Evolutionary conservation across 75 land plant species (phyloP).

Genomic region (Pseudotsuga menziesii): DNA sequence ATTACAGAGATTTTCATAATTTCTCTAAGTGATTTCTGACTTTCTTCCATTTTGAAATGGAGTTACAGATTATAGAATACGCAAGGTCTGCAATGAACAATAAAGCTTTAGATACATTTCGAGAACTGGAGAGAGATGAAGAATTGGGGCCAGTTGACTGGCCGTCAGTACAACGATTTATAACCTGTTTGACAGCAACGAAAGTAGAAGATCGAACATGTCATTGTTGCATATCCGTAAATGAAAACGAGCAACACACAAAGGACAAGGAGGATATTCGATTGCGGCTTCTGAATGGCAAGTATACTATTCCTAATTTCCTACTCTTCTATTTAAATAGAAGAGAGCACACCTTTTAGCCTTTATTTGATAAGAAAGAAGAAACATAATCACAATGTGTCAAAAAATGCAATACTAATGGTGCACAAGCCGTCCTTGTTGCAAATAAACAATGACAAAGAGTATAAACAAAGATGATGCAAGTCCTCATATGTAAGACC

Average conservation of each 20-base stretch:
- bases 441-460: background rate
- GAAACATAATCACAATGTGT: background rate
- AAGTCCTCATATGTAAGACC: no score
- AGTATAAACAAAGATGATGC: background rate
- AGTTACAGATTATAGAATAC: slow-evolving; percentile 72
- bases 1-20: background rate
- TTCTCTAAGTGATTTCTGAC: background rate
- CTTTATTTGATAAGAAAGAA: background rate
- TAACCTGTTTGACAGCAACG: slow-evolving; percentile 56
- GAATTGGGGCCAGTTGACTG: slow-evolving; percentile 96
- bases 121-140: slow-evolving; percentile 72
- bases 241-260: slow-evolving; percentile 23
- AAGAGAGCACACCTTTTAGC: background rate
- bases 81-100: slow-evolving; percentile 77
- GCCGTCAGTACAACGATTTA: slow-evolving; percentile 63
- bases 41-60: background rate
- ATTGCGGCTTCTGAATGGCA: slow-evolving; percentile 82
- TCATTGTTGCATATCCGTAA: slow-evolving; percentile 41
- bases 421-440: background rate
- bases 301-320: background rate
- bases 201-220: slow-evolving; percentile 46
- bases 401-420: background rate
- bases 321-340: background rate
- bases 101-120: slow-evolving; percentile 83
- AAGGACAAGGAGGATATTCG: slow-evolving; percentile 63